Evolutionary conservation across 2,329 filamentous ascomycete genomes (phyloP), one percentile per base, ranked within the genome.

Genomic region (Leptographium procerum): DNA sequence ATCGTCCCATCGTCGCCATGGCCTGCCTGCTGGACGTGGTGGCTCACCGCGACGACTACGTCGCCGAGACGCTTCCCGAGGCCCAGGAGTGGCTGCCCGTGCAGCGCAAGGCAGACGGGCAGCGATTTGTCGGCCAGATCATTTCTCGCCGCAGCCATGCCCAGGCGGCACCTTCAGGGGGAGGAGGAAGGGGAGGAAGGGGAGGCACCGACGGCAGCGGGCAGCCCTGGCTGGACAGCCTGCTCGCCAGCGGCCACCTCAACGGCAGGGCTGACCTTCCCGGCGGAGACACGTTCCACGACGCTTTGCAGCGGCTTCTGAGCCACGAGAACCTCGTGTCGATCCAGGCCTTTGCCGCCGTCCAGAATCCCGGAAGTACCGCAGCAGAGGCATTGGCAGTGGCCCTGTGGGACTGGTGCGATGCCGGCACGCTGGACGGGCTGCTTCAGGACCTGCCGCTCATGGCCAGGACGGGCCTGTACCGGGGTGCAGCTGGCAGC

Each of bases 341-440:
- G 4, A 61, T 78, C 47, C 67, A 70, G 33, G 73, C 74, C 52
- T 24, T 52, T 33, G 10, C 24, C 4, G 40, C 51, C 10, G 26
- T 54, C 6, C 7, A 36, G 13, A 3, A 22, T 16, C 56, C 7
- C 5, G 14, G 1, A 8, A 9, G 13, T 8, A 24, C n/a, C 7
- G 10, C 8, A 14, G 29, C 19, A 3, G 33, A 45, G 56, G 10
- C 66, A 60, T 69, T 73, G 60, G 65, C 66, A 60, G 69, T 73
- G 60, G 65, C 77, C 19, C 67, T 82, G 26, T 81, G 74, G 73
- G 79, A 83, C 65, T 76, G 72, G 57, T 80, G 77, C 68, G 75
- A 80, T 60, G 77, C 74, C 5, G 78, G 78, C 36, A 77, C 71
- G 47, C 71, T 83, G 40, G 69, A 70, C 28, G 70, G 70, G 33